Percentiles rank a stretch among this genome's conserved stretches.
Evolutionary conservation across 257 asterid genomes (phyloP).

Genomic region (Solanum boliviense): DNA sequence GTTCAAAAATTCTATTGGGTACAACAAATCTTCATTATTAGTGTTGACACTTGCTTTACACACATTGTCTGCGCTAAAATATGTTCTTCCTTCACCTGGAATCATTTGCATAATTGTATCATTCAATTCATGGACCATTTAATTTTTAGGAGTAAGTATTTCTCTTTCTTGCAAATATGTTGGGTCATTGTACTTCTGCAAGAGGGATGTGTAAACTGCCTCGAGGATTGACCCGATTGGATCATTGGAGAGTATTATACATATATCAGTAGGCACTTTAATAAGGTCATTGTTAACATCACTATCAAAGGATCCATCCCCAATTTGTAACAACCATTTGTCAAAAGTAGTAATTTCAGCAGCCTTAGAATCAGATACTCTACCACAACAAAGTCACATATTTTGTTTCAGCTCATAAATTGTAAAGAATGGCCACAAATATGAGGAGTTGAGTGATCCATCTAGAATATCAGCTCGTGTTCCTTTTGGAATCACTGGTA

Average conservation of each 20-base stretch:
- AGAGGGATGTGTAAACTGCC: background rate
- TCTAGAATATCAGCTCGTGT: background rate
- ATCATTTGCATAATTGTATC: too few species aligned
- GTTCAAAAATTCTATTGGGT: too few species aligned
- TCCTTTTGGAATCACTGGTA: background rate
- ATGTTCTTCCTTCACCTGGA: too few species aligned
- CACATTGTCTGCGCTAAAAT: too few species aligned
- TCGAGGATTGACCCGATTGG: background rate
- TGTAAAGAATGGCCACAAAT: background rate
- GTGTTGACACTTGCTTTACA: too few species aligned
- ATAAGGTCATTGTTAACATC: background rate
- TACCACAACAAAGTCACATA: background rate
- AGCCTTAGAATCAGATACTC: background rate
- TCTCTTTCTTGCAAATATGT: background rate
- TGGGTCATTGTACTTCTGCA: background rate
- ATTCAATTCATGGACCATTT: too few species aligned
- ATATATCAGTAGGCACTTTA: background rate
- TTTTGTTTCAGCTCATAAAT: background rate
- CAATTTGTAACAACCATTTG: background rate
- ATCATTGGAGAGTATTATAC: background rate
- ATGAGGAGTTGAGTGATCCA: background rate
- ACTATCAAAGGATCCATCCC: background rate
- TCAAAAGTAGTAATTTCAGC: background rate
- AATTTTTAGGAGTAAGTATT: too few species aligned
- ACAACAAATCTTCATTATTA: too few species aligned